Percentiles rank a stretch among this genome's conserved stretches.
Evolutionary conservation across 371 early-diverging fungal species (phyloP).

Genomic region (Apophysomyces sp.): DNA sequence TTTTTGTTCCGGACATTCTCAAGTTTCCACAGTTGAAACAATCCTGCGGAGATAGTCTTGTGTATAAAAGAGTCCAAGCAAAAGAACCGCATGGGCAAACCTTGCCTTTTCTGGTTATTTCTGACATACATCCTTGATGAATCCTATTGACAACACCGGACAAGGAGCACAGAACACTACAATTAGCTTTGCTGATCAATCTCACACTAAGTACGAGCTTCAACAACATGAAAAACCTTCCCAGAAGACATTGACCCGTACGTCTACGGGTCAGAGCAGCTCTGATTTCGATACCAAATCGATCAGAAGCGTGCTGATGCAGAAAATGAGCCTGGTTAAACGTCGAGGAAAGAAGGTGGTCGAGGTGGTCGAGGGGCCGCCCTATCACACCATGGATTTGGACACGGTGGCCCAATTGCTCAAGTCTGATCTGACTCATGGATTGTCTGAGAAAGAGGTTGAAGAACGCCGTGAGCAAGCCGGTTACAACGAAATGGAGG

Average conservation of each 20-base stretch:
- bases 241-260: slow-evolving; percentile 30
- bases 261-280: slow-evolving; percentile 28
- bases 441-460: slow-evolving; percentile 57
- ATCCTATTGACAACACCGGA: slow-evolving; percentile 2
- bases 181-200: slow-evolving; percentile 26
- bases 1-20: background rate
- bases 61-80: background rate
- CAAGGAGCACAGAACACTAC: slow-evolving; percentile 13
- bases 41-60: background rate
- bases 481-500: slow-evolving; percentile 70
- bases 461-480: slow-evolving; percentile 51
- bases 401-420: slow-evolving; percentile 59
- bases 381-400: slow-evolving; percentile 57
- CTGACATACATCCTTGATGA: background rate
- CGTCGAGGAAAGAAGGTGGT: slow-evolving; percentile 17
- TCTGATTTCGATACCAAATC: slow-evolving; percentile 40
- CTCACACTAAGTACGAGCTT: background rate
- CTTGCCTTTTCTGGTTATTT: background rate
- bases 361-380: slow-evolving; percentile 39
- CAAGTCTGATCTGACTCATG: slow-evolving; percentile 56
- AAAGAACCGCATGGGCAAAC: background rate
- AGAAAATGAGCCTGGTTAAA: slow-evolving; percentile 35
- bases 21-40: background rate
- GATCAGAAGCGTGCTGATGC: slow-evolving; percentile 35
- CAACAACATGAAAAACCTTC: slow-evolving; percentile 24